Evolutionary conservation across 116 monocot genomes (phyloP).

Genomic region (Phalaenopsis hybrid): DNA sequence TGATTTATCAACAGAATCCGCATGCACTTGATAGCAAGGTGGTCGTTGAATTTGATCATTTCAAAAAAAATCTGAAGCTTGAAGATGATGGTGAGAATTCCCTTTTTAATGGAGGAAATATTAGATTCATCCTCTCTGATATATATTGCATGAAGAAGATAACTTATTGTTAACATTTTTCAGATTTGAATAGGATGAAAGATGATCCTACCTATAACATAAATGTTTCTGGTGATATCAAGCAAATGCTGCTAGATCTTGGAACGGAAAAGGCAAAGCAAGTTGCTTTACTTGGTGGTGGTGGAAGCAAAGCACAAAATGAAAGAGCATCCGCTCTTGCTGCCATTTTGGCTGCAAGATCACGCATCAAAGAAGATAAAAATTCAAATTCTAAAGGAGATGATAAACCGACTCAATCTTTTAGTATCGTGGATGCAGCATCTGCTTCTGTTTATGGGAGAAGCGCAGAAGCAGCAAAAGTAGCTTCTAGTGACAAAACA

Average conservation of each 20-base stretch:
- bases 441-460: conserved; percentile 92
- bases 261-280: conserved; percentile 82
- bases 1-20: conserved; percentile 58
- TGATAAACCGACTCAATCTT: conserved; percentile 42
- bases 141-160: not conserved
- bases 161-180: not conserved
- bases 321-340: conserved; percentile 94
- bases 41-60: conserved; percentile 89
- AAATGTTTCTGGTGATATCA: conserved; percentile 87
- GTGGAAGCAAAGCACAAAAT: conserved; percentile 89
- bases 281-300: conserved; percentile 81
- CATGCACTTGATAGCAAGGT: conserved; percentile 86
- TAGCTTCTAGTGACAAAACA: conserved; percentile 74
- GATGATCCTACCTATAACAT: conserved; percentile 95
- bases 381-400: conserved; percentile 46
- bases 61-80: conserved; percentile 75
- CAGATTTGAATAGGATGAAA: conserved; percentile 68
- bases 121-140: not conserved
- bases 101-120: not conserved
- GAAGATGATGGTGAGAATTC: conserved; percentile 74
- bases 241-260: conserved; percentile 92
- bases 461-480: conserved; percentile 88
- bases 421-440: conserved; percentile 97
- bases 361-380: conserved; percentile 51
- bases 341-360: conserved; percentile 62